Percentiles rank a stretch among this genome's conserved stretches.
These are phyloP conservation scores for Penicillium sp. DNA, from an alignment of 2,329 filamentous ascomycete genomes.

Conservation along the genomic window DNA sequence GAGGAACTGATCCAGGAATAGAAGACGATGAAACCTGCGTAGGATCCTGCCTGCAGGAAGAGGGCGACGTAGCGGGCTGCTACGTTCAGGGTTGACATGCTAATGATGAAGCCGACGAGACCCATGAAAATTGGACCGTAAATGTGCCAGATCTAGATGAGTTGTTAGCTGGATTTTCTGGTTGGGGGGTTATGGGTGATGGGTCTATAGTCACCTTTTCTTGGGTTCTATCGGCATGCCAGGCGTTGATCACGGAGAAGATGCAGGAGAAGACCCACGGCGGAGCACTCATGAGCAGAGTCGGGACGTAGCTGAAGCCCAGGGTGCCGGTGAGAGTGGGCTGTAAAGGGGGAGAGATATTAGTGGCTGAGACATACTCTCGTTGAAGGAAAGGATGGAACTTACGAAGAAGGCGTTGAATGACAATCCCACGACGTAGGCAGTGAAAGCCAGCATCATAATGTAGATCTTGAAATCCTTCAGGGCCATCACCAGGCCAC, in stretches of 20 bases:
- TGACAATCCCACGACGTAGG: constrained; percentile 58
- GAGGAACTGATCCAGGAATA: constrained; percentile 32
- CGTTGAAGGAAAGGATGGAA: neutral
- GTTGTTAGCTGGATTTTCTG: neutral
- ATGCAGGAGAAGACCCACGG: constrained; percentile 61
- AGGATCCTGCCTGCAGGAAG: constrained; percentile 58
- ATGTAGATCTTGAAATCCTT: constrained; percentile 63
- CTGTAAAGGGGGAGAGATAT: constrained; percentile 6
- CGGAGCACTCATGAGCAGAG: constrained; percentile 29
- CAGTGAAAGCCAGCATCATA: constrained; percentile 62
- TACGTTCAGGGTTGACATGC: constrained; percentile 56
- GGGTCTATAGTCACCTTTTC: constrained; percentile 36
- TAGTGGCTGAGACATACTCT: neutral
- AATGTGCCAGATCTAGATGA: constrained; percentile 57
- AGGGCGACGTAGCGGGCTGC: constrained; percentile 60
- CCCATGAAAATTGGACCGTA: constrained; percentile 53
- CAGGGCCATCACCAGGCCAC: constrained; percentile 57
- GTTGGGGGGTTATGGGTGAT: neutral
- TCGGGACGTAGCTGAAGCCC: constrained; percentile 27
- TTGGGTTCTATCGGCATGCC: constrained; percentile 56
- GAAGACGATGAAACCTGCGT: constrained; percentile 48
- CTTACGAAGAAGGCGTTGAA: constrained; percentile 58
- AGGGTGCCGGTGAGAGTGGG: constrained; percentile 28
- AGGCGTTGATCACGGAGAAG: constrained; percentile 55
- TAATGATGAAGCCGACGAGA: constrained; percentile 59